A percentile compares a stretch with the other conserved stretches of the same genome.
Conservation (phyloP, 129 eudicot species). For the Saposhnikovia divaricata region DNA sequence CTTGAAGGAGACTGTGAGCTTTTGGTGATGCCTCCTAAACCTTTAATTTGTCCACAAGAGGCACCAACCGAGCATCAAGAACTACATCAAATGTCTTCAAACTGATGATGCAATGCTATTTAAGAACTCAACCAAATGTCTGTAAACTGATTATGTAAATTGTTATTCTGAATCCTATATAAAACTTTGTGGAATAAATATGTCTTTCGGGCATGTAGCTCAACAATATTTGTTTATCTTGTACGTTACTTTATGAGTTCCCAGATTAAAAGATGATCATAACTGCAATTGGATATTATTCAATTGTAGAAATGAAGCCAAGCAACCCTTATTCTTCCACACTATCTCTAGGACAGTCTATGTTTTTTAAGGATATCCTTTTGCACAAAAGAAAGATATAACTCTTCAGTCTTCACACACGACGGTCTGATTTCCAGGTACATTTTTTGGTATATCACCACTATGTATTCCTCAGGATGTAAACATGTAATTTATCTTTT, state of each 20-base stretch:
- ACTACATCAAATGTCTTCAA: no score
- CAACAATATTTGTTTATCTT: not conserved
- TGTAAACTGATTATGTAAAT: not conserved
- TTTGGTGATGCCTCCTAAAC: constrained; percentile 2
- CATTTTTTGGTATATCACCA: no score
- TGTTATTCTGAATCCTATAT: no score
- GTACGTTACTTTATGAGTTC: not conserved
- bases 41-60: not conserved
- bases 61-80: not conserved
- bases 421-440: no score
- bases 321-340: no score
- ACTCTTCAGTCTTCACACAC: no score
- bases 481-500: no score
- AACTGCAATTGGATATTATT: not conserved
- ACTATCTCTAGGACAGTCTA: no score
- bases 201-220: not conserved
- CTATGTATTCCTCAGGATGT: no score
- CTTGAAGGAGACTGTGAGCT: not conserved
- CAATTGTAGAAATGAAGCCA: no score
- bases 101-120: not conserved
- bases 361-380: no score
- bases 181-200: not conserved
- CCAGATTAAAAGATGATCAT: not conserved
- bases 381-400: no score
- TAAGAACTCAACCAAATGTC: not conserved